These are phyloP conservation scores for Hemisphaericaspora lyxosophila DNA, from an alignment of 1,139 yeast genomes.

Conservation along the genomic window DNA sequence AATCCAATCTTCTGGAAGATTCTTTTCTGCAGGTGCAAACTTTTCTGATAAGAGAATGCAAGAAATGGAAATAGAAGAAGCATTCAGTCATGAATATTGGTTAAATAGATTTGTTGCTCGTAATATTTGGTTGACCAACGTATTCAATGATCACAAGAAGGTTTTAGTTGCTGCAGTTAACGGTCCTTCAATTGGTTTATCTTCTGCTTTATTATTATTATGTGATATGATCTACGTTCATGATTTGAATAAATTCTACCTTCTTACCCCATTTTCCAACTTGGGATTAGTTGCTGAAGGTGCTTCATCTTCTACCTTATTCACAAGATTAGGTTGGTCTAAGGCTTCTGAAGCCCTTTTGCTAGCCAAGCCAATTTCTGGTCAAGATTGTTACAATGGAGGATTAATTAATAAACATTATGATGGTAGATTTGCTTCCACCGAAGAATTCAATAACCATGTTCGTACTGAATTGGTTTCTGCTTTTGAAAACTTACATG, in stretches of 20 bases:
- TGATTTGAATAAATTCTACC: conserved; percentile 55
- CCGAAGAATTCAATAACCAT: conserved; percentile 60
- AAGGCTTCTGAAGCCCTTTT: conserved; percentile 73
- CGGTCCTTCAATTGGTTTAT: conserved; percentile 85
- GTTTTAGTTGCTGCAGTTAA: conserved; percentile 74
- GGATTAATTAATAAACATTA: conserved; percentile 64
- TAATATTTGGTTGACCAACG: conserved; percentile 66
- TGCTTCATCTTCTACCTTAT: conserved; percentile 67
- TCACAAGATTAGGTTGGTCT: conserved; percentile 71
- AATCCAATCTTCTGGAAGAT: conserved; percentile 70
- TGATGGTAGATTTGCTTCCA: conserved; percentile 44
- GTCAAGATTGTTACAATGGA: conserved; percentile 53
- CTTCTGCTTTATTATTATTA: conserved; percentile 70
- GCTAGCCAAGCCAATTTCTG: conserved; percentile 64
- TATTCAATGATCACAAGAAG: conserved; percentile 71
- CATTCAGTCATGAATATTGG: conserved; percentile 55
- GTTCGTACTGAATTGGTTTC: conserved; percentile 48
- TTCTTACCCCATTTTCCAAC: conserved; percentile 78
- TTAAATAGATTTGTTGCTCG: conserved; percentile 62
- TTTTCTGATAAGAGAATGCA: conserved; percentile 37
- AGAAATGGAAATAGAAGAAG: conserved; percentile 22
- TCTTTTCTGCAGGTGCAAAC: conserved; percentile 87
- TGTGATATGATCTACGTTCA: conserved; percentile 76
- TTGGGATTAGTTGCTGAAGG: conserved; percentile 87
- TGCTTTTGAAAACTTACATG: conserved; percentile 51